Conservation (phyloP, 306 rosid species). For the Vicia faba region DNA sequence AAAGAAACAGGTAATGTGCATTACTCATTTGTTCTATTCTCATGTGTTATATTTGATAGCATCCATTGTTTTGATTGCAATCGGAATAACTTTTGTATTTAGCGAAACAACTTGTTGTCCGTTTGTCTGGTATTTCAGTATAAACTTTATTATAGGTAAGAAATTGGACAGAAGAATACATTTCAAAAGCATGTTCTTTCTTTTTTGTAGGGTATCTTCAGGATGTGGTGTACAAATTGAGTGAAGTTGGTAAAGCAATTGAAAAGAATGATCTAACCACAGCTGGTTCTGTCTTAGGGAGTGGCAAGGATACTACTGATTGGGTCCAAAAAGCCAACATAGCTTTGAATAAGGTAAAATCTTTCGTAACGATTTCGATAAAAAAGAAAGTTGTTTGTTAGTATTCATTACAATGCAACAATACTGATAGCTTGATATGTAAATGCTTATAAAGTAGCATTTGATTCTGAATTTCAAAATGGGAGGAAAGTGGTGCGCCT, state of each 20-base stretch:
- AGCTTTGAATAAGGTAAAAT: slow-evolving; percentile 79
- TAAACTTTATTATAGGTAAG: background rate
- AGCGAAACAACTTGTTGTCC: background rate
- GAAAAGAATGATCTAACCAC: slow-evolving; percentile 66
- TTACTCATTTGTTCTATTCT: slow-evolving; percentile 13
- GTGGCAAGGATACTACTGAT: slow-evolving; percentile 60
- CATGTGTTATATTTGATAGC: background rate
- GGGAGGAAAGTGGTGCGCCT: slow-evolving; percentile 10
- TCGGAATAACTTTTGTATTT: background rate
- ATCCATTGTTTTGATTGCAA: slow-evolving; percentile 1
- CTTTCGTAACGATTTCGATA: background rate
- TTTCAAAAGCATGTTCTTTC: background rate
- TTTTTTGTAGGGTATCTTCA: slow-evolving; percentile 72
- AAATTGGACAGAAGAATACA: background rate
- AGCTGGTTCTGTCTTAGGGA: slow-evolving; percentile 86
- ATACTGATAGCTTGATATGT: background rate
- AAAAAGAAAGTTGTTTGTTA: background rate
- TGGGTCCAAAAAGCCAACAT: slow-evolving; percentile 79
- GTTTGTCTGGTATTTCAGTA: too few species aligned
- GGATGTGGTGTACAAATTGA: slow-evolving; percentile 79
- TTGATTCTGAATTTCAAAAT: slow-evolving; percentile 26
- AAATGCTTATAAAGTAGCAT: slow-evolving; percentile 9
- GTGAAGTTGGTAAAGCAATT: slow-evolving; percentile 88
- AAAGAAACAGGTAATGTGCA: slow-evolving; percentile 70
- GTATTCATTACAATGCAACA: slow-evolving; percentile 2